These are phyloP conservation scores for Populus nigra DNA, from an alignment of 345 rosid species.

Conservation along the genomic window DNA sequence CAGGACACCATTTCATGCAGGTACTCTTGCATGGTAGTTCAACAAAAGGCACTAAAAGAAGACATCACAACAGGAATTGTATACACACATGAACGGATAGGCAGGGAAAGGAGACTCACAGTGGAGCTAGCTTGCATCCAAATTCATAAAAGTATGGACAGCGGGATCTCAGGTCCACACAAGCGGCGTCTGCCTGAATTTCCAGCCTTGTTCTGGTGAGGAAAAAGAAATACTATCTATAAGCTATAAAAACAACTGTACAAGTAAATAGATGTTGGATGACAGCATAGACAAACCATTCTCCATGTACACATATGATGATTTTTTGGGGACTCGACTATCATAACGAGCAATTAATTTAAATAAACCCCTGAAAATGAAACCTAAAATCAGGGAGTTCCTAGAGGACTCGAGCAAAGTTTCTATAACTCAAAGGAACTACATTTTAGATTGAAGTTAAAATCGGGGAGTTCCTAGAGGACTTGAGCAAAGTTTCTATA, in stretches of 20 bases:
- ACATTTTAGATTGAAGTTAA: background rate
- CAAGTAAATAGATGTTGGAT: background rate
- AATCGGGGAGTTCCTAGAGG: background rate
- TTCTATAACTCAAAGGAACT: background rate
- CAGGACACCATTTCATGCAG: background rate
- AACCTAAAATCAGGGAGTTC: background rate
- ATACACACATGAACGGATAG: background rate
- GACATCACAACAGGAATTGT: background rate
- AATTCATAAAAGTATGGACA: slow-evolving; percentile 76
- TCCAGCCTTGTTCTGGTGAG: slow-evolving; percentile 65
- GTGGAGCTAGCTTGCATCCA: slow-evolving; percentile 79
- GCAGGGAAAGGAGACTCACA: slow-evolving; percentile 48
- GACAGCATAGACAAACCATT: background rate
- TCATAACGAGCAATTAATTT: background rate
- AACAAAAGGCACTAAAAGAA: background rate
- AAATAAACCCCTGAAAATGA: too few relatives aligned
- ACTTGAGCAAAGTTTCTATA: background rate
- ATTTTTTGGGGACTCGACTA: background rate
- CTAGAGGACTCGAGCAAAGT: background rate
- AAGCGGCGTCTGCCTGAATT: slow-evolving; percentile 84
- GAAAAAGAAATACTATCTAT: background rate
- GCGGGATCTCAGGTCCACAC: slow-evolving; percentile 78
- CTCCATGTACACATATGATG: background rate
- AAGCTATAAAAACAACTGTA: background rate
- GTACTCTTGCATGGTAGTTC: background rate